Evolutionary conservation across 2,329 filamentous ascomycete species (phyloP).

Genomic region (Penicillium polonicum): DNA sequence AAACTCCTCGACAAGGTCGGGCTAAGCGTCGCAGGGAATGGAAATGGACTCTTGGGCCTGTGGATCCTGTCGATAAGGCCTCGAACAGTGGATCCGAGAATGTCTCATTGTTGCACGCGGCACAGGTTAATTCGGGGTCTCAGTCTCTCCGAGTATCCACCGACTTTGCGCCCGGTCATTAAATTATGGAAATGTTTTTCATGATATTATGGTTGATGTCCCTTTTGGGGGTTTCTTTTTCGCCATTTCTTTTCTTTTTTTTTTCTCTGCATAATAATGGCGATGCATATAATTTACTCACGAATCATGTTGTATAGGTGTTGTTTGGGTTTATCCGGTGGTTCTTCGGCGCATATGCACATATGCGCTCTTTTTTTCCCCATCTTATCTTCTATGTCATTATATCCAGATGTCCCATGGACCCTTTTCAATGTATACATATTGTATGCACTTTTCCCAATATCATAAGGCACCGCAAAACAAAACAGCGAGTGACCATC

Average conservation of each 20-base stretch:
- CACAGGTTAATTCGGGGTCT: neutral
- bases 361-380: neutral
- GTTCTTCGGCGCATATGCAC: neutral
- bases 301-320: conserved; percentile 26
- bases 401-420: too few species aligned
- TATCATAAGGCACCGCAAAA: neutral
- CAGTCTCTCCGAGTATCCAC: neutral
- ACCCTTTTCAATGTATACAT: neutral
- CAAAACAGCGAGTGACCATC: neutral
- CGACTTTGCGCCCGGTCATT: conserved; percentile 2
- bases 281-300: conserved; percentile 17
- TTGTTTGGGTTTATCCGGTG: conserved; percentile 7
- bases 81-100: conserved; percentile 9
- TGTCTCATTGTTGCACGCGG: conserved; percentile 1
- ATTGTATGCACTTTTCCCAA: neutral
- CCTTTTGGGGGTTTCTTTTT: neutral
- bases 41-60: conserved; percentile 57
- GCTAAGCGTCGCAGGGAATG: conserved; percentile 56
- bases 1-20: conserved; percentile 54
- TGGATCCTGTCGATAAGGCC: conserved; percentile 37
- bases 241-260: neutral
- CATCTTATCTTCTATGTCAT: conserved; percentile 1
- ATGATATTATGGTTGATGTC: conserved; percentile 8
- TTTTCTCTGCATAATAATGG: conserved; percentile 14
- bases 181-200: neutral